Base-by-base conservation (phyloP, 1,139 yeast genomes). In the Arxiozyma slooffiae region DNA sequence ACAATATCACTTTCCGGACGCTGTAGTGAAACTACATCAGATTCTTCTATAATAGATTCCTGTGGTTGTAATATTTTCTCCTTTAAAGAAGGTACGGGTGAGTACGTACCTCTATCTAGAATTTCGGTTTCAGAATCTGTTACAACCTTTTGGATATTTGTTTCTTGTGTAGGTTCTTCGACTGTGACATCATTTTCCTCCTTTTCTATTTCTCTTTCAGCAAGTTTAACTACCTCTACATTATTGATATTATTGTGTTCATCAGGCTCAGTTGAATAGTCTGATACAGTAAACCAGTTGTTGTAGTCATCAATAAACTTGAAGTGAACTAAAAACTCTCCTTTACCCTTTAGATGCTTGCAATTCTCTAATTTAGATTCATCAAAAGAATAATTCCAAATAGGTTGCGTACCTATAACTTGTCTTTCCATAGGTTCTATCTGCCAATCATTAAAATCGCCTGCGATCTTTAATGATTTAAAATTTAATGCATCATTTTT, bases 241-340 rank as follows among this genome's bases (percentile, higher is more conserved):
- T 82, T 82, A 69, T 82, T 82, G 48, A 74, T 75, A 60, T 74
- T 80, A 38, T 84, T 86, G 42, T 68, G 60, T 16, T 70, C 78
- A 61, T 81, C 87, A 7, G 69, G 66, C 53, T 74, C 74, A 42
- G 71, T 65, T 47, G 71, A 69, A 59, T 76, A 78, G 37, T 68
- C 58, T 16, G 71, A 67, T 49, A 77, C 75, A 16, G 76, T 74
- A 48, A 68, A 63, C 88, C 88, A 82, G 45, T 74, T 78, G 22
- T 80, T 85, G 57, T 80, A 48, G 22, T 57, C 60, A 47, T 62
- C 66, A 44, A 65, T 57, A 47, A 65, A 65, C 51, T 65, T 65
- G 51, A 64, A 65, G 52, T 57, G 60, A 18, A 63, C 49, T 36
- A 48, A 8, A 5, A 38, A 22, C 5, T 40, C 37, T 23, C 17